These are phyloP conservation scores for Rubia peregrina DNA, from an alignment of 305 asterid species.

Conservation along the genomic window DNA sequence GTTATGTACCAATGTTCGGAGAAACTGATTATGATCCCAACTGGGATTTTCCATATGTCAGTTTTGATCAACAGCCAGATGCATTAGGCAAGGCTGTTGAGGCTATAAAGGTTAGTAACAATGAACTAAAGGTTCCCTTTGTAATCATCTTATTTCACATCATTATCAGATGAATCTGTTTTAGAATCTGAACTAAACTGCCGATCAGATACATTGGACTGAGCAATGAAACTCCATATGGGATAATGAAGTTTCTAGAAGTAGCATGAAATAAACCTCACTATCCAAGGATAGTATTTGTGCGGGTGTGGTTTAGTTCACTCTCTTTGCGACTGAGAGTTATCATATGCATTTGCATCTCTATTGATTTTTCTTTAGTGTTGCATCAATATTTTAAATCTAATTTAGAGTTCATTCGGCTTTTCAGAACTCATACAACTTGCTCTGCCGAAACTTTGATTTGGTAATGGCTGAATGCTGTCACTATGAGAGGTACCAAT, in stretches of 20 bases:
- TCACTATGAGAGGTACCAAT: slow-evolving; percentile 75
- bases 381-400: not conserved
- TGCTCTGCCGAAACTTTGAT: slow-evolving; percentile 81
- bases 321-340: slow-evolving; percentile 18
- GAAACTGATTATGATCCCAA: slow-evolving; percentile 66
- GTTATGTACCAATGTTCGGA: slow-evolving; percentile 95
- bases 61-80: slow-evolving; percentile 70
- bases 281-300: slow-evolving; percentile 57
- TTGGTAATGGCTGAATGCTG: slow-evolving; percentile 88
- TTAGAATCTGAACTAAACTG: slow-evolving; percentile 12
- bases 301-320: slow-evolving; percentile 56
- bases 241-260: slow-evolving; percentile 78
- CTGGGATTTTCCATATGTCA: slow-evolving; percentile 38
- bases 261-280: slow-evolving; percentile 37
- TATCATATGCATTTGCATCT: slow-evolving; percentile 13
- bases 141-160: not conserved
- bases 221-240: slow-evolving; percentile 91
- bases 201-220: slow-evolving; percentile 85
- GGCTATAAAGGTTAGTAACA: slow-evolving; percentile 75
- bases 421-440: slow-evolving; percentile 66
- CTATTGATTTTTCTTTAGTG: not conserved
- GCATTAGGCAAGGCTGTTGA: slow-evolving; percentile 62
- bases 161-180: slow-evolving; percentile 11
- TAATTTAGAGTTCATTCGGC: slow-evolving; percentile 13
- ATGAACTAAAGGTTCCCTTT: slow-evolving; percentile 15